Base-by-base conservation (phyloP, 73 alveolate genomes). In the Paramecium biaurelia region DNA sequence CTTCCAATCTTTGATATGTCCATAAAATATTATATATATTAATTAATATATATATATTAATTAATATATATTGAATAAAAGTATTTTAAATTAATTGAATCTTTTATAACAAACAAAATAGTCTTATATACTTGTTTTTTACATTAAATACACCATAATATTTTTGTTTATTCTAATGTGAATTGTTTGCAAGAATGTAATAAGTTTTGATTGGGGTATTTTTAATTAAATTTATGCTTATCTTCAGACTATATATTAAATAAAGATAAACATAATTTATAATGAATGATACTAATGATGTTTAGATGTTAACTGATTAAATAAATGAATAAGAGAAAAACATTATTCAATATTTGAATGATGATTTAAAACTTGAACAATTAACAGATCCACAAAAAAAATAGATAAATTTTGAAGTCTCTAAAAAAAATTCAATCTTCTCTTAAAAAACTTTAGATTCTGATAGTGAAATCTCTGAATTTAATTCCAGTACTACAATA, bases 1-100 rank as follows among this genome's bases (percentile, higher is more conserved):
- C 76, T 43, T 23, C 90, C 90, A 7, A 30, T 63, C 28, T 79
- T 79, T 34, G 90, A 79, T 42, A 79, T 79, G 30, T 79, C 90
- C 90, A 79, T 79, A 3, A 37, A 1, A 18, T 7, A 67, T 67
- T 67, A 23, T 18, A 23, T 18, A 53, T 53, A n/a, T 15, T 53
- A 53, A 53, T 18, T 53, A 53, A n/a, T 15, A 53, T 53, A 53
- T 53, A 53, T 0, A 53, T 53, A n/a, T 15, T 53, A 53, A 53
- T 18, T 53, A 53, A n/a, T 15, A 53, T 53, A 53, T 53, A 53
- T 0, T 47, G 59, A 47, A 26, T 14, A 9, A 14, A 47, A 47
- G 59, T 12, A 12, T 47, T 47, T 47, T 0, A 0, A 47, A 47
- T n/a, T 15, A 47, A 47, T n/a, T 47, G 23, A 47, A 15, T 47